Percentiles rank a stretch among this genome's conserved stretches.
phyloP scores from a whole-genome alignment of 2,329 filamentous ascomycete genomes.

The Sclerotinia glacialis region DNA sequence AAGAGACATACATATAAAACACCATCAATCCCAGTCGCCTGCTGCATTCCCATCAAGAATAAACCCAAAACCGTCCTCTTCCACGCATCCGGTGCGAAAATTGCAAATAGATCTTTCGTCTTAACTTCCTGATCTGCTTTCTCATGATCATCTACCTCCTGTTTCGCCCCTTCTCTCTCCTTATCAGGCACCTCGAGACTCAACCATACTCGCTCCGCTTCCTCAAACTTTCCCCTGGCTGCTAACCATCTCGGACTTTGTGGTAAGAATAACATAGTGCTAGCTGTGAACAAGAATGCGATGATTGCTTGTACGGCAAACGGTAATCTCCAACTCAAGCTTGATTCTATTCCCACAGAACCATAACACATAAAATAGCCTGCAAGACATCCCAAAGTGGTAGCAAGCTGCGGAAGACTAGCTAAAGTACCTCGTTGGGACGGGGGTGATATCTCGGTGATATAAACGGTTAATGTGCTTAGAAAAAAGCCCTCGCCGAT shows the following conservation, averaged over 20 bases:
- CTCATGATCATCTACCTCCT: slow-evolving; percentile 15
- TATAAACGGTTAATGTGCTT: slow-evolving; percentile 55
- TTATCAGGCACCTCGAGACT: slow-evolving; percentile 29
- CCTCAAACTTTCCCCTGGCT: slow-evolving; percentile 45
- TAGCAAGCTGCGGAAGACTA: slow-evolving; percentile 52
- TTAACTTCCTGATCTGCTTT: slow-evolving; percentile 23
- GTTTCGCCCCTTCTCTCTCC: slow-evolving; percentile 34
- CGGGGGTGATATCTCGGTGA: slow-evolving; percentile 59
- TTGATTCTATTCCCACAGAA: slow-evolving; percentile 46
- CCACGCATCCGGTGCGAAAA: slow-evolving; percentile 45
- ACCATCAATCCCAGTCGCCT: slow-evolving; percentile 61
- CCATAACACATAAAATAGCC: slow-evolving; percentile 63
- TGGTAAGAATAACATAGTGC: slow-evolving; percentile 46
- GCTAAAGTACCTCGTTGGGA: slow-evolving; percentile 50
- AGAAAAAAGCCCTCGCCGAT: slow-evolving; percentile 59
- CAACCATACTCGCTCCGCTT: slow-evolving; percentile 46
- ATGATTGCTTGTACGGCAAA: slow-evolving; percentile 49
- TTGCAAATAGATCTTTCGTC: slow-evolving; percentile 31
- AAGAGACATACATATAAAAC: slow-evolving; percentile 52
- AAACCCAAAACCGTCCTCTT: slow-evolving; percentile 50
- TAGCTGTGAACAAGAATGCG: slow-evolving; percentile 42
- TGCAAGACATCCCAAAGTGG: slow-evolving; percentile 48
- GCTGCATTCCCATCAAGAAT: slow-evolving; percentile 58
- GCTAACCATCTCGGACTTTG: slow-evolving; percentile 59
- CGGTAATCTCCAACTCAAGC: slow-evolving; percentile 55